A percentile compares a stretch with the other conserved stretches of the same genome.
phyloP scores from a whole-genome alignment of 2,329 filamentous ascomycete species.

The Botryotinia narcissicola region DNA sequence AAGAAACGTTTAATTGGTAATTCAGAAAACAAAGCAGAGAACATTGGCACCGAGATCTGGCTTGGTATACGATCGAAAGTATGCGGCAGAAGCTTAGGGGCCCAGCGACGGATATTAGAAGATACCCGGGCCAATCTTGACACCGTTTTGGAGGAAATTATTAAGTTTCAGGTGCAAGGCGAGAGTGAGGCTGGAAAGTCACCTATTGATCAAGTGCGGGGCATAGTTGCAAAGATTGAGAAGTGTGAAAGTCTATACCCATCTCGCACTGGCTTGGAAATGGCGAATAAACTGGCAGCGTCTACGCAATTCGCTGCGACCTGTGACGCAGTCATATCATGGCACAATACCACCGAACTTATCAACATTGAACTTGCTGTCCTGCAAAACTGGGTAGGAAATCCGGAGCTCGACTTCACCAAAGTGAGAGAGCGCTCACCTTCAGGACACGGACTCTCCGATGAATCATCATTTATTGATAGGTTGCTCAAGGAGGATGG shows the following conservation, averaged over 20 bases:
- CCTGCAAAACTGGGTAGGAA: conserved; percentile 94
- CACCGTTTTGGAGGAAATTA: conserved; percentile 78
- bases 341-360: conserved; percentile 95
- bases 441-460: conserved; percentile 69
- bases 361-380: conserved; percentile 94
- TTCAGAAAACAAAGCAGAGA: conserved; percentile 58
- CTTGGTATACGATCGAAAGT: conserved; percentile 79
- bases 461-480: conserved; percentile 92
- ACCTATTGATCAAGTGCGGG: conserved; percentile 82
- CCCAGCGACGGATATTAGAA: conserved; percentile 85
- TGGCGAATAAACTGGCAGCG: conserved; percentile 71
- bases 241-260: conserved; percentile 84
- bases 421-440: conserved; percentile 69
- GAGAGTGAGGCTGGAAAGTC: conserved; percentile 85
- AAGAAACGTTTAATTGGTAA: conserved; percentile 92
- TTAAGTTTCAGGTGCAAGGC: conserved; percentile 90
- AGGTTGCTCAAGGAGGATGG: conserved; percentile 94
- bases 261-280: conserved; percentile 70
- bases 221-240: conserved; percentile 87
- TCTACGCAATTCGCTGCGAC: conserved; percentile 77
- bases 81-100: conserved; percentile 77
- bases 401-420: conserved; percentile 88
- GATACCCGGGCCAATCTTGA: conserved; percentile 75
- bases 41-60: conserved; percentile 77
- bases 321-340: conserved; percentile 85